phyloP scores from a whole-genome alignment of 2,329 filamentous ascomycete genomes.

The Rosellinia necatrix region DNA sequence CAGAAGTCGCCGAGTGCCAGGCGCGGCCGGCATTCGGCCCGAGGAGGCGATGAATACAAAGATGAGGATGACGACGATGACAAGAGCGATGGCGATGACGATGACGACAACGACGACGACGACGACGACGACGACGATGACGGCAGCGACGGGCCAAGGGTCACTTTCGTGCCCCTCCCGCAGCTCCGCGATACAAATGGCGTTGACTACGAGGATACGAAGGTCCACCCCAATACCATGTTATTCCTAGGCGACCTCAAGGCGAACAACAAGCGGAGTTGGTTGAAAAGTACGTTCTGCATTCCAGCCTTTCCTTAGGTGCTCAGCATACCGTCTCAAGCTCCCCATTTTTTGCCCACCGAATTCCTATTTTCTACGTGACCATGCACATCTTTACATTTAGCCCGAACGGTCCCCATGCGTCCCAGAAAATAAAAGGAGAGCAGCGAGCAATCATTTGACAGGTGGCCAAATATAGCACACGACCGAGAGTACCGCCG shows the following conservation, averaged over 20 bases:
- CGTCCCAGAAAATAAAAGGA: neutral
- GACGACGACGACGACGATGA: slow-evolving; percentile 41
- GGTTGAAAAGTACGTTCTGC: slow-evolving; percentile 58
- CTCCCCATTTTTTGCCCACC: neutral
- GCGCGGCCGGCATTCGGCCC: slow-evolving; percentile 27
- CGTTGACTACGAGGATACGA: slow-evolving; percentile 56
- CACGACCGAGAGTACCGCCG: slow-evolving; percentile 80
- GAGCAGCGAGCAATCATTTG: neutral
- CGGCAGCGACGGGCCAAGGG: slow-evolving; percentile 42
- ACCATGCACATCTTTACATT: neutral
- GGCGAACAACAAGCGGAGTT: slow-evolving; percentile 61
- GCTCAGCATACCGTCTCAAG: neutral
- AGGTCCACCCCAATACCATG: slow-evolving; percentile 62
- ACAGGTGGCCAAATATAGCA: slow-evolving; percentile 50
- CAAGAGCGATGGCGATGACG: slow-evolving; percentile 42
- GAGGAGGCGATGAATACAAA: slow-evolving; percentile 34
- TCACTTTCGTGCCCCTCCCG: slow-evolving; percentile 49
- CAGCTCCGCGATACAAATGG: slow-evolving; percentile 48
- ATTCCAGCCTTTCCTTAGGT: neutral
- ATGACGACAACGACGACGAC: slow-evolving; percentile 36
- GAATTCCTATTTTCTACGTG: neutral
- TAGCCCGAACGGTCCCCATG: neutral
- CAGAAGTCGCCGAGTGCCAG: slow-evolving; percentile 1
- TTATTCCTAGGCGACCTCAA: slow-evolving; percentile 63
- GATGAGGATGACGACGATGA: slow-evolving; percentile 21